Evolutionary conservation across 1,139 yeast species (phyloP).

Genomic region (Lodderomyces parapsilosis): DNA sequence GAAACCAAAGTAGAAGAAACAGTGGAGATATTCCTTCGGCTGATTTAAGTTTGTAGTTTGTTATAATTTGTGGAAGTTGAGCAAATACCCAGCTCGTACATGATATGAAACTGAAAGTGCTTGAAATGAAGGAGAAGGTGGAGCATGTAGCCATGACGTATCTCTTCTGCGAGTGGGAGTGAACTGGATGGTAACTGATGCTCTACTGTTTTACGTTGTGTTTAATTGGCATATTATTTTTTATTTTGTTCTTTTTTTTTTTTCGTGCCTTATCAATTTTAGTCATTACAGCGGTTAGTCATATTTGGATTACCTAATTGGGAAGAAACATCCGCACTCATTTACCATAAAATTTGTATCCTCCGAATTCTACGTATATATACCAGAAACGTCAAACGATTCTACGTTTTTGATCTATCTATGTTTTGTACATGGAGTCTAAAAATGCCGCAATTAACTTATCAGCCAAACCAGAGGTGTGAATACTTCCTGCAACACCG

Average conservation of each 20-base stretch:
- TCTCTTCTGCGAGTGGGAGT: no score
- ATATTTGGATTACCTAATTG: not conserved
- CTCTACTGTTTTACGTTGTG: not conserved
- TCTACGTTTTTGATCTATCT: slow-evolving; percentile 2
- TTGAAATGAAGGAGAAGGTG: slow-evolving; percentile 21
- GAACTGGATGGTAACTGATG: no score
- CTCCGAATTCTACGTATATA: no score
- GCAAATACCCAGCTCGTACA: slow-evolving; percentile 74
- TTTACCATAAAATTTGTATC: no score
- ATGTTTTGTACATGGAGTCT: slow-evolving; percentile 67
- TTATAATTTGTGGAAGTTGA: slow-evolving; percentile 80
- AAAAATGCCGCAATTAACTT: slow-evolving; percentile 73
- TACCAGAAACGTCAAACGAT: not conserved
- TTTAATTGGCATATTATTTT: not conserved
- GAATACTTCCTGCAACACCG: slow-evolving; percentile 91
- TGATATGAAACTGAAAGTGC: slow-evolving; percentile 34
- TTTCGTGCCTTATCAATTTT: not conserved
- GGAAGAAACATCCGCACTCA: not conserved
- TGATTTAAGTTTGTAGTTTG: slow-evolving; percentile 72
- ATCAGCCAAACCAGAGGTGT: slow-evolving; percentile 84
- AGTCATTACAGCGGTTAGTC: slow-evolving; percentile 1
- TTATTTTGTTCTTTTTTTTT: not conserved
- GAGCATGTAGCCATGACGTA: not conserved
- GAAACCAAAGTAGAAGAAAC: slow-evolving; percentile 74
- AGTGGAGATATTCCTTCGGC: slow-evolving; percentile 86